A percentile compares a stretch with the other conserved stretches of the same genome.
Conservation (phyloP, 1,284 basidiomycete genomes). For the Porodaedalea pini region DNA sequence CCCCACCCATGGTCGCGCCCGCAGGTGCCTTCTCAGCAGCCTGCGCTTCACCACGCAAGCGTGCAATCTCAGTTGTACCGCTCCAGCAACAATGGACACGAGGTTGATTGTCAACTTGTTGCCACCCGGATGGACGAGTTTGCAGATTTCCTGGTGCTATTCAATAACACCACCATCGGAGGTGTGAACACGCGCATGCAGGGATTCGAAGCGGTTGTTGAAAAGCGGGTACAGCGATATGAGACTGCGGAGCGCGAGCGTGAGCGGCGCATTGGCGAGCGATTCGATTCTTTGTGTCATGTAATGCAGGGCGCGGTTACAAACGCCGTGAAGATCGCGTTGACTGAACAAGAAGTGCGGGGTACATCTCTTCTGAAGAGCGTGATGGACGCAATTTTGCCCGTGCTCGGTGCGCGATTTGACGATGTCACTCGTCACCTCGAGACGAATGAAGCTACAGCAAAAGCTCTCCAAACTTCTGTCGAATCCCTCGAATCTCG, state of each 20-base stretch:
- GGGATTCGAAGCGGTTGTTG: neutral
- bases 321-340: neutral
- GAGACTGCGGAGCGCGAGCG: neutral
- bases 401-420: neutral
- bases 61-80: neutral
- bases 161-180: conserved; percentile 1
- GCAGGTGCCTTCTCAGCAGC: neutral
- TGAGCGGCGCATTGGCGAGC: neutral
- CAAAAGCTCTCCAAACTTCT: neutral
- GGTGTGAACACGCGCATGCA: neutral
- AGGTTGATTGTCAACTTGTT: too few species aligned
- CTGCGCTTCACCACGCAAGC: neutral
- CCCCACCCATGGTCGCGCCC: neutral
- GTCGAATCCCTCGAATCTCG: neutral
- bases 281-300: neutral
- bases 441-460: neutral
- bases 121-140: neutral
- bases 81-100: neutral
- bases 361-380: neutral
- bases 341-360: neutral
- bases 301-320: neutral
- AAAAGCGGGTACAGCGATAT: neutral
- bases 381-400: neutral
- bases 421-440: neutral
- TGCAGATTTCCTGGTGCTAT: neutral